A percentile compares a stretch with the other conserved stretches of the same genome.
phyloP scores from a whole-genome alignment of 306 rosid genomes.

The Trichosanthes truncata region DNA sequence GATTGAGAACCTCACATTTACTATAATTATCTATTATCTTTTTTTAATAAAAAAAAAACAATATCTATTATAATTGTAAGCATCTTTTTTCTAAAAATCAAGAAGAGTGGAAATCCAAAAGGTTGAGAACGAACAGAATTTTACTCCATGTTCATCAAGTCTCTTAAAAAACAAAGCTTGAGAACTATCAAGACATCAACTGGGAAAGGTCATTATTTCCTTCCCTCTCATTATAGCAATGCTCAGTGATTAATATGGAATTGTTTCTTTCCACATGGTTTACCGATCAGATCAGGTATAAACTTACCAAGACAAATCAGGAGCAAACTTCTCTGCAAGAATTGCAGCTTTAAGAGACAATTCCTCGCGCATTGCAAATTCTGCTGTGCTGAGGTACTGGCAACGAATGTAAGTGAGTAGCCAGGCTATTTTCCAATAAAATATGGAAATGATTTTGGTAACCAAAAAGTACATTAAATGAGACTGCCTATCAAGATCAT shows the following conservation, averaged over 20 bases:
- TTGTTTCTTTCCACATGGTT: background rate
- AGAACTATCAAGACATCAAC: background rate
- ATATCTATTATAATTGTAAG: background rate
- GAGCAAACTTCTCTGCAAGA: constrained; percentile 99
- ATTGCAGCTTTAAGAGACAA: constrained; percentile 97
- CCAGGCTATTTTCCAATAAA: constrained; percentile 14
- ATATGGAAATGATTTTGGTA: background rate
- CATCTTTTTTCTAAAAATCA: background rate
- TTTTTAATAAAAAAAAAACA: background rate
- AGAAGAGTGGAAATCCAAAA: background rate
- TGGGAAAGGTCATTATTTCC: background rate
- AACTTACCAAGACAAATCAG: constrained; percentile 90
- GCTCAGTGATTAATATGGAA: background rate
- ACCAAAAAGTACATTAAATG: background rate
- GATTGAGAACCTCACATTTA: background rate
- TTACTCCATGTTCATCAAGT: background rate
- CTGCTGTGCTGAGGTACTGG: constrained; percentile 98
- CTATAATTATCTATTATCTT: background rate
- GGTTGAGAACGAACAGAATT: background rate
- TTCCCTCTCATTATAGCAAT: background rate
- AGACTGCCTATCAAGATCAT: background rate
- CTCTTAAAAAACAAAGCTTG: background rate
- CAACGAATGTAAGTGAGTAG: constrained; percentile 23
- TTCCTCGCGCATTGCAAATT: constrained; percentile 98
- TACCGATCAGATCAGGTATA: background rate